Base-by-base conservation (phyloP, 2,329 filamentous ascomycete genomes). In the Camptophora hylomeconis region DNA sequence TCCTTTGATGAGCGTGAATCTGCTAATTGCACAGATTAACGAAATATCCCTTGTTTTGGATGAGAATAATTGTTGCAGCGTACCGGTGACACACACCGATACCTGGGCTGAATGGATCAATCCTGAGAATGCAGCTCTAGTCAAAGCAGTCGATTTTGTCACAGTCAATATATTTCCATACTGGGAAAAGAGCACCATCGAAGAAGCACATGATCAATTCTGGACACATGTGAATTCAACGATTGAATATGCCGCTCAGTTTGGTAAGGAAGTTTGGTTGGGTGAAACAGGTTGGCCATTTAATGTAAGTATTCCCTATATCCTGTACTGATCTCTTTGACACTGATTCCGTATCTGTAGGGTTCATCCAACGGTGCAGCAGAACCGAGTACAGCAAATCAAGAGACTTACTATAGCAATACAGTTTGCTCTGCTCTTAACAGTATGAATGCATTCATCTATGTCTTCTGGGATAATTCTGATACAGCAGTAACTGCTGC, bases 201-300 rank as follows among this genome's bases (percentile, higher is more conserved):
- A 8, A 5, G 11, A 20, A 11, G 20, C 15, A 3, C 17, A n/a
- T n/a, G 17, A 26, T 3, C 9, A 17, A 13, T 13, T 26, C 7
- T 17, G 11, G n/a, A 20, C 11, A 13, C 10, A 26, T 3, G 11
- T 18, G 6, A 20, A 11, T 5, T 18, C 20, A 17, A 17, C 28
- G 7, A 9, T 31, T 5, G 21, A 10, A 5, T 4, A 10, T 3
- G 26, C 26, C 8, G n/a, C 14, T 5, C 12, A 13, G 4, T 28
- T 17, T 18, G 28, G 28, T 5, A 35, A 31, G 17, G 22, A 25
- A n/a, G 14, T 35, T 4, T 35, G 32, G 32, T 20, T 35, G 5
- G 29, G 28, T 10, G 32, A 35, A 17, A 35, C 32, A 7, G 23
- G 28, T 8, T 35, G 32, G 32, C 29, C 32, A 9, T n/a, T 12